Percentiles rank a stretch among this genome's conserved stretches.
These are phyloP conservation scores for Leccinum incarnatum DNA, from an alignment of 768 basidiomycete species.

Conservation along the genomic window DNA sequence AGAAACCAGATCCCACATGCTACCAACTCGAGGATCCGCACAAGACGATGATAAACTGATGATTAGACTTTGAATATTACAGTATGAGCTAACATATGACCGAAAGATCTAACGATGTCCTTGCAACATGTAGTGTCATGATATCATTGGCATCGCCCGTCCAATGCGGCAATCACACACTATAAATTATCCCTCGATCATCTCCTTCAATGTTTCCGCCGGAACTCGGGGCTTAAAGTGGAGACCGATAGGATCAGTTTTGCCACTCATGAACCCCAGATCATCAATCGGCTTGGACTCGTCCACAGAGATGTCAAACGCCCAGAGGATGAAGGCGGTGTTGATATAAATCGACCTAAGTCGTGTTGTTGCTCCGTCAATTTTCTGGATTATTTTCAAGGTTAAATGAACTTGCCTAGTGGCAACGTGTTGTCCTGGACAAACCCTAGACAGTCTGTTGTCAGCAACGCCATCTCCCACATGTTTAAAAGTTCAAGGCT, in stretches of 20 bases:
- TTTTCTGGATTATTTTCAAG: background rate
- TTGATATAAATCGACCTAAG: slow-evolving; percentile 58
- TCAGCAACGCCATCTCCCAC: background rate
- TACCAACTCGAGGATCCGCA: background rate
- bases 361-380: background rate
- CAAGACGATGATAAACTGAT: background rate
- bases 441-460: slow-evolving; percentile 37
- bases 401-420: slow-evolving; percentile 28
- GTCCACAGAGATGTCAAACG: slow-evolving; percentile 50
- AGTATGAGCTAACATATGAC: no score
- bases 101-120: no score
- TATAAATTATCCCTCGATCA: background rate
- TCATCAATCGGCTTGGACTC: slow-evolving; percentile 51
- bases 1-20: background rate
- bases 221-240: slow-evolving; percentile 45
- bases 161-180: no score
- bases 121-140: background rate
- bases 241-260: slow-evolving; percentile 48
- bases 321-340: slow-evolving; percentile 57
- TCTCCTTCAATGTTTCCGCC: slow-evolving; percentile 5
- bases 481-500: background rate
- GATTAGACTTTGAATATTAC: no score
- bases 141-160: background rate
- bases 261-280: slow-evolving; percentile 44
- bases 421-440: slow-evolving; percentile 58